These are phyloP conservation scores for Leishmania major DNA, from an alignment of 208 protist species.

Conservation along the genomic window DNA sequence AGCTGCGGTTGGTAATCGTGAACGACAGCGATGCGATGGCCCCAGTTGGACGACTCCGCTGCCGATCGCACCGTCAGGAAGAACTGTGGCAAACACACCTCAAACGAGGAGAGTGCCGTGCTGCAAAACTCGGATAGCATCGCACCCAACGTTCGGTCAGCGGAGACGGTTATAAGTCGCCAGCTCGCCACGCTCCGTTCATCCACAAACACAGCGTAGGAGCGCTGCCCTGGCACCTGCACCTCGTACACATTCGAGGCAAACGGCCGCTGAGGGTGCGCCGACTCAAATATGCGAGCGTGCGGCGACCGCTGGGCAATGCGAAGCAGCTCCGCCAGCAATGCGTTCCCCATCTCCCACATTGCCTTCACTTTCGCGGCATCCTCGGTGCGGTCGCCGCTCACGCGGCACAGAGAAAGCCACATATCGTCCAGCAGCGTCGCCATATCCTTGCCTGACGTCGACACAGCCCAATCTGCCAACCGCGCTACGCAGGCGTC, in stretches of 20 bases:
- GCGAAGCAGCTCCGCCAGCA: conserved; percentile 45
- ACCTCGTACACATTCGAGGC: conserved; percentile 63
- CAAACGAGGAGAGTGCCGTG: conserved; percentile 53
- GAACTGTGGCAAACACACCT: conserved; percentile 55
- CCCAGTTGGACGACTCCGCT: conserved; percentile 70
- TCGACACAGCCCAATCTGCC: conserved; percentile 28
- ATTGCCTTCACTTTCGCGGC: conserved; percentile 14
- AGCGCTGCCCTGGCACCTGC: conserved; percentile 41
- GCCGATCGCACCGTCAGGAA: conserved; percentile 71
- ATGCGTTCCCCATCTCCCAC: conserved; percentile 21
- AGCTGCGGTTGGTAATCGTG: conserved; percentile 65
- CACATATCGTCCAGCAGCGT: conserved; percentile 27
- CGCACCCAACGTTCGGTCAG: conserved; percentile 49
- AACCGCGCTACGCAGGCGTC: conserved; percentile 21
- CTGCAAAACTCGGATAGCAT: conserved; percentile 60
- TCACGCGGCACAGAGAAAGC: conserved; percentile 9
- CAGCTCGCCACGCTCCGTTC: conserved; percentile 53
- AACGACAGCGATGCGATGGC: conserved; percentile 80
- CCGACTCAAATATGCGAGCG: conserved; percentile 68
- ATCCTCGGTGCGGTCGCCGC: background rate
- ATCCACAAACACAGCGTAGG: conserved; percentile 79
- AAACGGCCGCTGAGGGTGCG: conserved; percentile 67
- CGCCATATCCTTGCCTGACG: conserved; percentile 2
- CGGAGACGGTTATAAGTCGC: conserved; percentile 64
- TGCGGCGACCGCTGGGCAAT: conserved; percentile 53